Percentiles rank a stretch among this genome's conserved stretches.
Evolutionary conservation across 441 rosid species (phyloP).

Genomic region (Populus hybrid): DNA sequence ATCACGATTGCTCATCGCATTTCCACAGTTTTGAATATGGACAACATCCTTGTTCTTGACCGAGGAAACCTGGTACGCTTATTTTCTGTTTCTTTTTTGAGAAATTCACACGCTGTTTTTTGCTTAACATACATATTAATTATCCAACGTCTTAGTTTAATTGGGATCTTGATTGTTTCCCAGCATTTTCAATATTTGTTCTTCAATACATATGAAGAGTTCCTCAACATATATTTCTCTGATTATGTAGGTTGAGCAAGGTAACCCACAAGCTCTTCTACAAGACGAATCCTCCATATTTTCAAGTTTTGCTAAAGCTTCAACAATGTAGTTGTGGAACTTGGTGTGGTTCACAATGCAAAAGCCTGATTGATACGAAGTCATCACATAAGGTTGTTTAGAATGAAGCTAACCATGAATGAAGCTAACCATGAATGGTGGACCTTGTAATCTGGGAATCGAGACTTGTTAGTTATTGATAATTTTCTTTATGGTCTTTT

Average conservation of each 20-base stretch:
- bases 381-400: too few species aligned
- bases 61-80: slow-evolving; percentile 58
- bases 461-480: not conserved
- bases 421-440: not conserved
- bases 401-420: too few species aligned
- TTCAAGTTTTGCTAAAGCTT: slow-evolving; percentile 77
- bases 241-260: slow-evolving; percentile 67
- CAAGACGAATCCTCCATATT: slow-evolving; percentile 58
- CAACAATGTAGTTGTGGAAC: slow-evolving; percentile 35
- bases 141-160: not conserved
- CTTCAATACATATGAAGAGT: not conserved
- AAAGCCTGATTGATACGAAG: not conserved
- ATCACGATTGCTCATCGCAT: slow-evolving; percentile 95
- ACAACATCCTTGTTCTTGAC: slow-evolving; percentile 68
- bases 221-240: not conserved
- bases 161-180: not conserved
- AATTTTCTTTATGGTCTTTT: not conserved
- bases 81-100: not conserved
- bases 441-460: not conserved
- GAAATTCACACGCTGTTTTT: not conserved
- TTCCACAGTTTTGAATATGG: slow-evolving; percentile 76
- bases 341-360: not conserved
- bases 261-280: slow-evolving; percentile 65
- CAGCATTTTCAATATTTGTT: not conserved
- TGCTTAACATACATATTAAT: not conserved